A percentile compares a stretch with the other conserved stretches of the same genome.
Conservation (phyloP, 805 yeast genomes). For the Huiozyma naganishii region DNA sequence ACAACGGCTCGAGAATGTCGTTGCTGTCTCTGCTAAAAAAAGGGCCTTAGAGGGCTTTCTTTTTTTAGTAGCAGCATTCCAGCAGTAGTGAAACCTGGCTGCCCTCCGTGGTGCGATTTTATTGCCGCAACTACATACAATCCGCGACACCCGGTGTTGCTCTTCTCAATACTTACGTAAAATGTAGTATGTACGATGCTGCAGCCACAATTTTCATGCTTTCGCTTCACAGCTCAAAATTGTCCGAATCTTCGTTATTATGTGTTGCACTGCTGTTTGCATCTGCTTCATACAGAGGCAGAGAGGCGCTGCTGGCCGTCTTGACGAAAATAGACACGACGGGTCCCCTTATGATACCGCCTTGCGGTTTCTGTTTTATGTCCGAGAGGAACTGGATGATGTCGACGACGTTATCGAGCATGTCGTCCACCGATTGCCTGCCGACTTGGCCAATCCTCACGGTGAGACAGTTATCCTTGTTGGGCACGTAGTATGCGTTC, state of each 20-base stretch:
- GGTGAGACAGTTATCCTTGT: slow-evolving; percentile 49
- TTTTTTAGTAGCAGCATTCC: too few species aligned
- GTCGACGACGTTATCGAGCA: slow-evolving; percentile 20
- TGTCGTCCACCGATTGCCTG: slow-evolving; percentile 17
- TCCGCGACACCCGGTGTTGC: too few species aligned
- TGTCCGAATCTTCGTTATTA: slow-evolving; percentile 1
- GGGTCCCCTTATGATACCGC: slow-evolving; percentile 42
- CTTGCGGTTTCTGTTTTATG: slow-evolving; percentile 39
- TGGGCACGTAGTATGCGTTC: slow-evolving; percentile 53
- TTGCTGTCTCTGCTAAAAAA: too few species aligned
- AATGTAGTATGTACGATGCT: too few species aligned
- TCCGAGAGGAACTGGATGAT: slow-evolving; percentile 38
- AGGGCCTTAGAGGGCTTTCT: too few species aligned
- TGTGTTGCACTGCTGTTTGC: not conserved
- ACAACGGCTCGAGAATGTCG: too few species aligned
- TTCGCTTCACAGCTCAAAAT: slow-evolving; percentile 1
- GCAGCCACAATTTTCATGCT: too few species aligned
- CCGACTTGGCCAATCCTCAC: slow-evolving; percentile 43
- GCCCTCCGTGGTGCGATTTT: too few species aligned
- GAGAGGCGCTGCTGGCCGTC: slow-evolving; percentile 54
- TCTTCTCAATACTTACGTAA: too few species aligned
- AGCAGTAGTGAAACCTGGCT: too few species aligned
- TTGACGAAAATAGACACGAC: slow-evolving; percentile 48
- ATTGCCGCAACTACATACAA: too few species aligned
- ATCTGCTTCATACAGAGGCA: slow-evolving; percentile 37